Conservation (phyloP, 2,329 filamentous ascomycete species). For the Biscogniauxia sp. region DNA sequence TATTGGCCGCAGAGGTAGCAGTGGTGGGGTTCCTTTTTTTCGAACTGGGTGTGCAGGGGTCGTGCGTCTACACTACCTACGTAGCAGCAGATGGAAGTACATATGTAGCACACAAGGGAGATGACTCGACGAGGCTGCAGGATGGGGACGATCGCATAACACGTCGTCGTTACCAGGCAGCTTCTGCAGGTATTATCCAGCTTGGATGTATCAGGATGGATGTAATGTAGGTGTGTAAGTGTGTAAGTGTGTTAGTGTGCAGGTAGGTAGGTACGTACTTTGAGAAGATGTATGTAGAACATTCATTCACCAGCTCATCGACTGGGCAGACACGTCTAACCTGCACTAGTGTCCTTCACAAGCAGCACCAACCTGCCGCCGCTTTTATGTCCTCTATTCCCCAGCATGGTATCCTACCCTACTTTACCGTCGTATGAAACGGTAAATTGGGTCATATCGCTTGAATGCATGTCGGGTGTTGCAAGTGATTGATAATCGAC, state of each 20-base stretch:
- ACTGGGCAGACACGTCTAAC: not conserved
- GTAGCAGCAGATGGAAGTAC: not conserved
- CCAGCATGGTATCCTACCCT: no score
- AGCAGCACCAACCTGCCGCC: not conserved
- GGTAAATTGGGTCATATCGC: no score
- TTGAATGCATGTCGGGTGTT: no score
- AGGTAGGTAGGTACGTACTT: not conserved
- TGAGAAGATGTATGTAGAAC: not conserved
- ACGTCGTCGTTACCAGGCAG: not conserved
- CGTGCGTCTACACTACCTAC: no score
- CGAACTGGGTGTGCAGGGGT: conserved; percentile 9
- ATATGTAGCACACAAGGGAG: not conserved
- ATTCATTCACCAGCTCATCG: not conserved
- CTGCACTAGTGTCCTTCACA: not conserved
- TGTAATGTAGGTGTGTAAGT: no score
- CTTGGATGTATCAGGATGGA: no score
- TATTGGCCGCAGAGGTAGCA: conserved; percentile 26
- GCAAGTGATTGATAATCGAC: no score
- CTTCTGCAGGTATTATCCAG: no score
- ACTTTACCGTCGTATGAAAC: no score
- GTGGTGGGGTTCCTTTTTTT: conserved; percentile 15
- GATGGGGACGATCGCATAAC: not conserved
- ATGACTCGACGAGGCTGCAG: not conserved
- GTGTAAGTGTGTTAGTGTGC: not conserved
- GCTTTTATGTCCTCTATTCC: not conserved